phyloP scores from a whole-genome alignment of 2,329 filamentous ascomycete genomes.

The Pseudogymnoascus sp. region DNA sequence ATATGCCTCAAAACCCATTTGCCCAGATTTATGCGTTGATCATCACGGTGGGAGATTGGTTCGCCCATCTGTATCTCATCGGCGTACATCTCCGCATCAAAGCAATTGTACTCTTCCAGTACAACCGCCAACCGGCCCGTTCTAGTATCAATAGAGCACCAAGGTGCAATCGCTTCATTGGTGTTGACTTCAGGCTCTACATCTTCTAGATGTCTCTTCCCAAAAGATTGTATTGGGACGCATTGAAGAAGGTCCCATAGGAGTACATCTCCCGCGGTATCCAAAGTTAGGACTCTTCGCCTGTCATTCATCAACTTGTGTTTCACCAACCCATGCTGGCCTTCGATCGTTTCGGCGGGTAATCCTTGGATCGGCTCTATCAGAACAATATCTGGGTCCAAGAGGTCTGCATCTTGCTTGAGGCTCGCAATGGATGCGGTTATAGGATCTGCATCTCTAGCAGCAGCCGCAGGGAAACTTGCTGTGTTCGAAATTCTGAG shows the following conservation, averaged over 20 bases:
- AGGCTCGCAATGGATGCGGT: slow-evolving; percentile 40
- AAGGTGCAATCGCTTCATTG: slow-evolving; percentile 80
- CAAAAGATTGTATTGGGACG: slow-evolving; percentile 80
- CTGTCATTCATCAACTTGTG: slow-evolving; percentile 87
- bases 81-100: slow-evolving; percentile 94
- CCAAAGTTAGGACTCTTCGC: slow-evolving; percentile 78
- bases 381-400: slow-evolving; percentile 39
- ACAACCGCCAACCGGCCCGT: slow-evolving; percentile 88
- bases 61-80: slow-evolving; percentile 74
- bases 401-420: slow-evolving; percentile 50
- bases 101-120: slow-evolving; percentile 89
- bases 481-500: slow-evolving; percentile 80
- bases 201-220: slow-evolving; percentile 88
- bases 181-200: slow-evolving; percentile 83
- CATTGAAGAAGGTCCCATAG: slow-evolving; percentile 94
- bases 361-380: slow-evolving; percentile 58
- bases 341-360: slow-evolving; percentile 79
- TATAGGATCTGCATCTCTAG: slow-evolving; percentile 48
- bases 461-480: slow-evolving; percentile 53
- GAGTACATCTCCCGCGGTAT: slow-evolving; percentile 90
- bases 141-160: slow-evolving; percentile 91
- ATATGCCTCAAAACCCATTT: slow-evolving; percentile 94
- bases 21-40: slow-evolving; percentile 92
- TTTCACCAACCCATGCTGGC: slow-evolving; percentile 91
- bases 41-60: slow-evolving; percentile 75